Conservation (phyloP, 495 filamentous ascomycete species). For the Penicillium riverlandense region DNA sequence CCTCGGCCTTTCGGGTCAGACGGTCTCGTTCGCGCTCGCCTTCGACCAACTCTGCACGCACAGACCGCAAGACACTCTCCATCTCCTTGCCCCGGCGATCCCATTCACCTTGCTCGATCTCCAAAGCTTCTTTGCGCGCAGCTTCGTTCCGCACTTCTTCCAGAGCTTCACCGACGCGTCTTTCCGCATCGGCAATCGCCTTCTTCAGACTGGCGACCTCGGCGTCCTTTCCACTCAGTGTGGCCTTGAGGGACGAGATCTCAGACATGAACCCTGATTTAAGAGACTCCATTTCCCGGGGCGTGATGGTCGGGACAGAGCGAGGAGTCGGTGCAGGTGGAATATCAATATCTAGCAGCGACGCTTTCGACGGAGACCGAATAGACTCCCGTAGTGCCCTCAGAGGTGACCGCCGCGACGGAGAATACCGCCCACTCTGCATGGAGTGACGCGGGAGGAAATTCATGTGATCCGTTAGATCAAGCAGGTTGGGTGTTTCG, state of each 20-base stretch:
- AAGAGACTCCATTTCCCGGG: constrained; percentile 83
- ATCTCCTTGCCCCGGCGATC: constrained; percentile 78
- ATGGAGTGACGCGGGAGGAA: constrained; percentile 37
- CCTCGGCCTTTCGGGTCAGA: constrained; percentile 60
- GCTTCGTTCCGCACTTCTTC: constrained; percentile 73
- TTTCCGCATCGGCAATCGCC: constrained; percentile 81
- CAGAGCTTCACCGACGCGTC: constrained; percentile 77
- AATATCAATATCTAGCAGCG: constrained; percentile 86
- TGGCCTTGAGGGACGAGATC: constrained; percentile 82
- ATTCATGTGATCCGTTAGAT: constrained; percentile 78
- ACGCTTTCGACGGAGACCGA: constrained; percentile 31
- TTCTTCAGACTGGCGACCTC: constrained; percentile 78
- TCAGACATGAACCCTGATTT: constrained; percentile 86
- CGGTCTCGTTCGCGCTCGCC: constrained; percentile 70
- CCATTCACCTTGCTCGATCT: constrained; percentile 76
- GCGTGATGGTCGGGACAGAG: constrained; percentile 83
- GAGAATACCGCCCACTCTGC: constrained; percentile 34
- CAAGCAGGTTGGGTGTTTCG: constrained; percentile 56
- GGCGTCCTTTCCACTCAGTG: constrained; percentile 82
- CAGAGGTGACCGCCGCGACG: constrained; percentile 37
- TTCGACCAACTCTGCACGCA: constrained; percentile 73
- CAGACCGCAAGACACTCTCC: constrained; percentile 67
- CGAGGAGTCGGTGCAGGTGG: constrained; percentile 84
- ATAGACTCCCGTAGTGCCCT: constrained; percentile 25
- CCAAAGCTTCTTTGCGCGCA: constrained; percentile 56